These are phyloP conservation scores for Podospora comata DNA, from an alignment of 495 filamentous ascomycete genomes.

Conservation along the genomic window DNA sequence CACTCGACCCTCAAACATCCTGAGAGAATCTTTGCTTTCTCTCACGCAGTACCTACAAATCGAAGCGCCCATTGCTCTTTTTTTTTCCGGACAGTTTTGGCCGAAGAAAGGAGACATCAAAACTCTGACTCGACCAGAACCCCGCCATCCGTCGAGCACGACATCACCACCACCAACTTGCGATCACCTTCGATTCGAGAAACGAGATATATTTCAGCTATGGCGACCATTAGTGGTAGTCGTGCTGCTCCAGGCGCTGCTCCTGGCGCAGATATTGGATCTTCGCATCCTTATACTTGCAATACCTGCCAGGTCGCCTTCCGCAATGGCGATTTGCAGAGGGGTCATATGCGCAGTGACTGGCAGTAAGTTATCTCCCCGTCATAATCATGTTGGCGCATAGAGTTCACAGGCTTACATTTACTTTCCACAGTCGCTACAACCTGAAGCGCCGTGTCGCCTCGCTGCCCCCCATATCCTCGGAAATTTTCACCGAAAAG, in stretches of 20 bases:
- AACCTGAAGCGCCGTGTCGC: constrained; percentile 96
- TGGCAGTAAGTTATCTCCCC: constrained; percentile 76
- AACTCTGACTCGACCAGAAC: neutral
- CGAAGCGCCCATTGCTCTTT: neutral
- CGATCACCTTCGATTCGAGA: neutral
- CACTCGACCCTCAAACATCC: neutral
- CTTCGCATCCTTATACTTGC: constrained; percentile 88
- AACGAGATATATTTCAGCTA: constrained; percentile 25
- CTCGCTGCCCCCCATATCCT: constrained; percentile 83
- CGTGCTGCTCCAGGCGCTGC: constrained; percentile 32
- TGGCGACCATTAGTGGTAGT: constrained; percentile 54
- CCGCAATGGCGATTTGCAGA: constrained; percentile 86
- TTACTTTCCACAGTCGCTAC: constrained; percentile 69
- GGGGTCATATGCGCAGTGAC: constrained; percentile 92
- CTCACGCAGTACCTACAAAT: neutral
- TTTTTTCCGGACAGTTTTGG: neutral
- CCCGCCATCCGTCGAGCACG: constrained; percentile 5
- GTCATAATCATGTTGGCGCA: neutral
- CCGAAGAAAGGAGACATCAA: neutral
- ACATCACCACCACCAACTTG: neutral
- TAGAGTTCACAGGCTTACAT: constrained; percentile 18
- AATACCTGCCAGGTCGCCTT: constrained; percentile 98
- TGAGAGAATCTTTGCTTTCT: neutral
- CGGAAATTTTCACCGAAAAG: constrained; percentile 93
- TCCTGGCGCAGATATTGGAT: constrained; percentile 35